These are phyloP conservation scores for Alternaria brassicae DNA, from an alignment of 2,329 filamentous ascomycete genomes.

Conservation along the genomic window DNA sequence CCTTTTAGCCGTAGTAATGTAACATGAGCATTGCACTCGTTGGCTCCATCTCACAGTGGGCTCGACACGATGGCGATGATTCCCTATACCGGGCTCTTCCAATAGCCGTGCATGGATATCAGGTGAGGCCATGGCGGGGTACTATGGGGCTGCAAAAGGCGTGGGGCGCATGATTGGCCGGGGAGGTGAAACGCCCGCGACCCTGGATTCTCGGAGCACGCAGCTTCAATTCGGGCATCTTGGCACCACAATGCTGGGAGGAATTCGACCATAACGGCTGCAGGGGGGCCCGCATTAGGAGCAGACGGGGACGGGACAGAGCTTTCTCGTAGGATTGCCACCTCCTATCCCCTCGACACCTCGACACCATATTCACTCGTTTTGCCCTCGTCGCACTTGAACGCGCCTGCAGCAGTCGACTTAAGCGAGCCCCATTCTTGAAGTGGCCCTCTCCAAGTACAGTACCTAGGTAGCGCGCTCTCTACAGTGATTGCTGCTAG, in stretches of 20 bases:
- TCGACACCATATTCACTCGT: not conserved
- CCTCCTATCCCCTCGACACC: constrained; percentile 12
- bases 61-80: not conserved
- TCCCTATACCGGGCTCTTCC: not conserved
- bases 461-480: constrained; percentile 23
- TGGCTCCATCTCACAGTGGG: not conserved
- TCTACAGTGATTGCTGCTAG: constrained; percentile 23
- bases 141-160: constrained; percentile 19
- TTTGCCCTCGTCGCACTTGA: not conserved
- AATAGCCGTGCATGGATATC: constrained; percentile 5
- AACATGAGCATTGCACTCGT: not conserved
- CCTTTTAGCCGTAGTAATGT: not conserved
- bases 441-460: constrained; percentile 11
- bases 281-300: not conserved
- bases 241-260: constrained; percentile 44
- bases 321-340: constrained; percentile 10
- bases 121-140: constrained; percentile 24
- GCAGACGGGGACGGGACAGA: not conserved
- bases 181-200: constrained; percentile 16
- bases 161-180: constrained; percentile 20
- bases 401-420: constrained; percentile 7
- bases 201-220: constrained; percentile 15
- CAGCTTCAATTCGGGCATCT: constrained; percentile 25
- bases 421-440: constrained; percentile 26
- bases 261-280: constrained; percentile 48